phyloP scores from a whole-genome alignment of 495 filamentous ascomycete species.

The Cercophora samala region DNA sequence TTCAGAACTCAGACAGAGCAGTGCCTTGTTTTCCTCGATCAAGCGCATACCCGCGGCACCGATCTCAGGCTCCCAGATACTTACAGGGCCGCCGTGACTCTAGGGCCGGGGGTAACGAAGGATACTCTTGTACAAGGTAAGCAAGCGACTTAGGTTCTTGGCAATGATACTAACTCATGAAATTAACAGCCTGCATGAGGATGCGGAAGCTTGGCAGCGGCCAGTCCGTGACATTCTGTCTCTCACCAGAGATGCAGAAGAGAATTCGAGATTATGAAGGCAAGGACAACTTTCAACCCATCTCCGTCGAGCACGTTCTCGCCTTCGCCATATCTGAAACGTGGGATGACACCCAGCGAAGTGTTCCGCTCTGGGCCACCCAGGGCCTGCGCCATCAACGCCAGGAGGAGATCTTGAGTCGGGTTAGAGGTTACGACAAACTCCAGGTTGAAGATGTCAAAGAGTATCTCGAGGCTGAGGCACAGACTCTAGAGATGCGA shows the following conservation, averaged over 20 bases:
- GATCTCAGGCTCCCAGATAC: conserved; percentile 62
- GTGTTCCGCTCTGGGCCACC: conserved; percentile 56
- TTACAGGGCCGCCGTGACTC: conserved; percentile 64
- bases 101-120: conserved; percentile 66
- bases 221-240: conserved; percentile 59
- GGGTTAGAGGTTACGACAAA: not conserved
- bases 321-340: conserved; percentile 60
- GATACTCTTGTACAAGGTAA: conserved; percentile 66
- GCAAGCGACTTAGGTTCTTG: too few species aligned
- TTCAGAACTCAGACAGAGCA: conserved; percentile 52
- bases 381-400: conserved; percentile 53
- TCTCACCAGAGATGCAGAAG: conserved; percentile 50
- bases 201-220: conserved; percentile 61
- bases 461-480: conserved; percentile 43
- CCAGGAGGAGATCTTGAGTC: conserved; percentile 34
- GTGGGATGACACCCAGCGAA: conserved; percentile 44
- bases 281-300: not conserved
- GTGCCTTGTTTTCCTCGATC: conserved; percentile 52
- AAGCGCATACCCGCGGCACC: conserved; percentile 72
- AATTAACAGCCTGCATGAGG: conserved; percentile 55
- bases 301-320: conserved; percentile 52
- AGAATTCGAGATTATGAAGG: conserved; percentile 33
- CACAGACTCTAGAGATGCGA: conserved; percentile 25
- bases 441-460: conserved; percentile 33
- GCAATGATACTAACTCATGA: not conserved